Base-by-base conservation (phyloP, 163 green algal genomes). In the Trebouxiophyceae sp. region DNA sequence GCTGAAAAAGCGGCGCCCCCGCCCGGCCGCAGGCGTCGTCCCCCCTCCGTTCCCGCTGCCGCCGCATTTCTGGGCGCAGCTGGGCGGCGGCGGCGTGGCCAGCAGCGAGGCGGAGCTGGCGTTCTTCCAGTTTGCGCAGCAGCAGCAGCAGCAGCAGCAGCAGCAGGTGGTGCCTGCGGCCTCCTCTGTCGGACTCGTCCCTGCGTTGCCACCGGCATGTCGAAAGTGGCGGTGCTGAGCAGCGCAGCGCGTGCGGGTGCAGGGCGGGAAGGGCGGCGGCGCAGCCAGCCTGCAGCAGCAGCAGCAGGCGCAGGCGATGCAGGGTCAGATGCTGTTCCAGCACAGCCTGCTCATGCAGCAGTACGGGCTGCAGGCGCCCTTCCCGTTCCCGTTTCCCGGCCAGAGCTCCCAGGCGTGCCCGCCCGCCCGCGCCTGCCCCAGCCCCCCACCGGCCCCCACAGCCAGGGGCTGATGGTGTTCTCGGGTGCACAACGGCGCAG, bases 221-320 rank as follows among this genome's bases (percentile, higher is more conserved):
- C n/a, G n/a, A n/a, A n/a, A n/a, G n/a, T n/a, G n/a, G n/a, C n/a
- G n/a, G n/a, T n/a, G n/a, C n/a, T n/a, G n/a, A n/a, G n/a, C n/a
- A n/a, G n/a, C n/a, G n/a, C n/a, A n/a, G n/a, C n/a, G n/a, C n/a
- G n/a, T 27, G 55, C 55, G 33, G 29, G 28, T 27, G 55, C 4
- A 29, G 29, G 55, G n/a, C 12, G 27, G 28, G 29, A 19, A 29
- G n/a, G 29, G 55, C 55, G 28, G 26, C 27, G 3, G n/a, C 8
- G 55, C 27, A 33, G 28, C 28, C 23, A 33, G 28, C 16, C 61
- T 60, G 45, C 45, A 60, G 19, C 39, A 57, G 39, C 34, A 55
- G 45, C 61, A 67, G 28, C 61, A 67, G 62, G n/a, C n/a, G 62
- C 30, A 55, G 63, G 39, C 32, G 8, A 31, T 60, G 63, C 50